Base-by-base conservation (phyloP, 768 basidiomycete genomes). In the Rhodocollybia butyracea region DNA sequence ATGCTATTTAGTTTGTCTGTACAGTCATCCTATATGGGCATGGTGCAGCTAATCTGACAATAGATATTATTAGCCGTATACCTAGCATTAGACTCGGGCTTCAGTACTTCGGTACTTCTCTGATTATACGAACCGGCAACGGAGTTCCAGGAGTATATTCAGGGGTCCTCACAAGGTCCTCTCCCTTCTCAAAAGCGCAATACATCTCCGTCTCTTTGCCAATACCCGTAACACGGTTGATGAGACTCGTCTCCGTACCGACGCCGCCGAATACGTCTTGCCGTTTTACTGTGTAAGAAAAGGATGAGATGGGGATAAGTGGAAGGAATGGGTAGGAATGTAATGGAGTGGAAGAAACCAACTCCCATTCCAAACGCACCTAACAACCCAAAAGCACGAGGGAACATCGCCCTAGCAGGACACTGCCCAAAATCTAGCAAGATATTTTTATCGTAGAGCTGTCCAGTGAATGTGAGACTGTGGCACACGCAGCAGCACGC, bases 391-490 rank as follows among this genome's bases (percentile, higher is more conserved):
- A 88, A 76, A 2, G 89, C 90, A 55, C 80, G 67, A 10, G 86
- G 85, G 61, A 91, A 85, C 80, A 91, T 83, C 1, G 89, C 83
- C 13, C 86, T 82, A 5, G 89, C 88, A 15, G 89, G 90, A 60
- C 89, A 91, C 8, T 89, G 82, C 8, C 91, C 91, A 64, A 91
- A 92, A 62, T 89, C 85, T 26, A 90, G 73, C 1, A 85, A 88
- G 6, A 90, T 78, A 66, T 91, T 92, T 70, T 89, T 89, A 74
- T 85, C 74, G 68, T 91, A 92, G 54, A 85, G 64, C 8, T 72
- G 68, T 2, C 81, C 76, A 12, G 77, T 81, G 60, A 85, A 81
- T 1, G 86, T 85, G 36, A 88, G 60, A 21, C 1, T 70, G 70
- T 46, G 68, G 74, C 53, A 82, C 79, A 56, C 89, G 88, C 10